A percentile compares a stretch with the other conserved stretches of the same genome.
phyloP scores from a whole-genome alignment of 371 early-diverging fungal genomes.

The Choanephora cucurbitarum region DNA sequence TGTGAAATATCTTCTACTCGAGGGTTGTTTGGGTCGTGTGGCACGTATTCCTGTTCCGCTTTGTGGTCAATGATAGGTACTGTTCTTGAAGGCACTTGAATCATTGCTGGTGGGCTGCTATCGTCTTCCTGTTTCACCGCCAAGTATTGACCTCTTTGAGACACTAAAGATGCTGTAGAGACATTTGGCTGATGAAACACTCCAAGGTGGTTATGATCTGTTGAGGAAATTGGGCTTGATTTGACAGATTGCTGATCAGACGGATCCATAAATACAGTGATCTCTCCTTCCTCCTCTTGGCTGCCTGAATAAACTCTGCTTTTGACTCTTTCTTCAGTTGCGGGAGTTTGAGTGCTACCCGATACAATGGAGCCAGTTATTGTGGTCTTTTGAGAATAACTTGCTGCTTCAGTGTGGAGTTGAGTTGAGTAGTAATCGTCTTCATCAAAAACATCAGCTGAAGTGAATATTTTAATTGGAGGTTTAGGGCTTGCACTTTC shows the following conservation, averaged over 20 bases:
- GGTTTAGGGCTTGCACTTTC: too few relatives aligned
- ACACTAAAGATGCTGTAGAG: background rate
- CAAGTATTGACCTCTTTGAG: background rate
- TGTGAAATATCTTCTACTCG: constrained; percentile 31
- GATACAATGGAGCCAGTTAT: too few relatives aligned
- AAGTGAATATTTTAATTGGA: too few relatives aligned
- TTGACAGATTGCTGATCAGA: background rate
- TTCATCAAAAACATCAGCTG: background rate
- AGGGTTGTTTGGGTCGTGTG: constrained; percentile 15
- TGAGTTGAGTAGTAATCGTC: constrained; percentile 22
- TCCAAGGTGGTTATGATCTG: background rate
- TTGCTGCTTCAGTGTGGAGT: constrained; percentile 1
- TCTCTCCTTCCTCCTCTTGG: constrained; percentile 24
- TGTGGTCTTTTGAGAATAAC: background rate
- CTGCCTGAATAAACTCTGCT: constrained; percentile 3
- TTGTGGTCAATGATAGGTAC: constrained; percentile 10
- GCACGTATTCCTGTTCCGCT: constrained; percentile 2
- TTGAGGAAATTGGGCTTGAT: background rate
- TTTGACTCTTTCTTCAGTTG: background rate
- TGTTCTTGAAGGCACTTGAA: constrained; percentile 12
- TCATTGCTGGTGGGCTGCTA: constrained; percentile 3
- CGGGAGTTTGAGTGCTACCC: too few relatives aligned
- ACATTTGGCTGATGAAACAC: background rate
- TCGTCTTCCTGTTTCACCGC: background rate
- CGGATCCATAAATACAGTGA: constrained; percentile 25